Percentiles rank a stretch among this genome's conserved stretches.
phyloP scores from a whole-genome alignment of 2,329 filamentous ascomycete genomes.

The Neofusicoccum sp. region DNA sequence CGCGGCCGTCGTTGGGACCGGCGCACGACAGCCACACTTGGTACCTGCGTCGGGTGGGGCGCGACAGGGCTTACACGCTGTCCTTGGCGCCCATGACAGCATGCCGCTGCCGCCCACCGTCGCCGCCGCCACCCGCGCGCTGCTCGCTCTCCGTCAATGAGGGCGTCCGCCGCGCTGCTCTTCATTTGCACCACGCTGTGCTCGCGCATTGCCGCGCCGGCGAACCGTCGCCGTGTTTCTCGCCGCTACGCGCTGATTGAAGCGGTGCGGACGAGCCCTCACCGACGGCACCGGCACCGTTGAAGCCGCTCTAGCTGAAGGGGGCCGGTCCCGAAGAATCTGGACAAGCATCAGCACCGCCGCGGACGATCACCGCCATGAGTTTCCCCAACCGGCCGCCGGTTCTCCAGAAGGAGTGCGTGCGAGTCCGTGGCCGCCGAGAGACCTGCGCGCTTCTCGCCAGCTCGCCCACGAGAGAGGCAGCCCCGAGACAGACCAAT shows the following conservation, averaged over 20 bases:
- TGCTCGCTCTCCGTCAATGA: too few relatives aligned
- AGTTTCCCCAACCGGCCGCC: slow-evolving; percentile 2
- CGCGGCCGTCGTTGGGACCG: slow-evolving; percentile 1
- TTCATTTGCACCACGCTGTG: too few relatives aligned
- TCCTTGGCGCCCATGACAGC: neutral
- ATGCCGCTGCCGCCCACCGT: neutral
- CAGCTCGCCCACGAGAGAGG: neutral
- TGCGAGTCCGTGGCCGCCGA: too few relatives aligned
- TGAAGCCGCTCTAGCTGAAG: slow-evolving; percentile 11
- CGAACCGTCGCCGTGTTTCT: too few relatives aligned
- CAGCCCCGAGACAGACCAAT: slow-evolving; percentile 11
- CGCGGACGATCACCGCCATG: slow-evolving; percentile 10
- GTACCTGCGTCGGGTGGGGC: slow-evolving; percentile 19
- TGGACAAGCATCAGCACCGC: slow-evolving; percentile 15
- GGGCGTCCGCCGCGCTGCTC: too few relatives aligned
- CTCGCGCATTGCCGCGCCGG: too few relatives aligned
- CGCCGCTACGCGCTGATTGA: too few relatives aligned
- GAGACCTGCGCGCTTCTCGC: too few relatives aligned
- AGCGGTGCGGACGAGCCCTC: neutral
- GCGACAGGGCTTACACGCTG: neutral
- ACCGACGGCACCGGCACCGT: neutral
- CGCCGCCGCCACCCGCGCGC: too few relatives aligned
- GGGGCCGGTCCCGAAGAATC: slow-evolving; percentile 4
- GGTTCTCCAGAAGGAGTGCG: neutral
- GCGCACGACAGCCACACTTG: slow-evolving; percentile 3